Evolutionary conservation across 768 basidiomycete species (phyloP).

Genomic region (Mycena galopus): DNA sequence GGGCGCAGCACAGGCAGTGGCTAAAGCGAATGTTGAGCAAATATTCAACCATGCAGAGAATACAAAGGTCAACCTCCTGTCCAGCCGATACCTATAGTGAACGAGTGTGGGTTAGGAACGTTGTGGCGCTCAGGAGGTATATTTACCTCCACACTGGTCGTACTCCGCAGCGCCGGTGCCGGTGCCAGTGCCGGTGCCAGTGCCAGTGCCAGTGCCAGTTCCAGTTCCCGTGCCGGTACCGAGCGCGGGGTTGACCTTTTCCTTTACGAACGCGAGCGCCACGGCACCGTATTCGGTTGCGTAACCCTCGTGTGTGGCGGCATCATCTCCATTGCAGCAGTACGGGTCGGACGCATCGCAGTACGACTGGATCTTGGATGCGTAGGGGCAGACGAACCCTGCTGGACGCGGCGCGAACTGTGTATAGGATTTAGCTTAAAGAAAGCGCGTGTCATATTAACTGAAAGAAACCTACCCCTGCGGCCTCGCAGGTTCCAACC

Average conservation of each 20-base stretch:
- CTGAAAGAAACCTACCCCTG: constrained; percentile 42
- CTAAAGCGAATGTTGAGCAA: not conserved
- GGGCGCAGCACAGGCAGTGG: constrained; percentile 14
- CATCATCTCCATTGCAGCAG: constrained; percentile 50
- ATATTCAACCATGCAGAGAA: not conserved
- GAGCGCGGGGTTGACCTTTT: constrained; percentile 42
- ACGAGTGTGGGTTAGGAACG: not conserved
- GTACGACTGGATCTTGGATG: constrained; percentile 47
- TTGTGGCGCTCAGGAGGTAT: not conserved
- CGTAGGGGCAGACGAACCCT: constrained; percentile 48
- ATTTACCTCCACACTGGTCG: constrained; percentile 5
- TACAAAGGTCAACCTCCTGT: not conserved
- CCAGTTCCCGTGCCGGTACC: constrained; percentile 35
- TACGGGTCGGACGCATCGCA: constrained; percentile 51
- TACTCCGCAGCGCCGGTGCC: not conserved
- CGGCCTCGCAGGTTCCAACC: constrained; percentile 48
- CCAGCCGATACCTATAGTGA: not conserved
- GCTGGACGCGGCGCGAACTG: constrained; percentile 51
- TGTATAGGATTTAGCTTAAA: not conserved
- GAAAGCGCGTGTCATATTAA: not conserved
- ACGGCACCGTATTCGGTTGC: constrained; percentile 47
- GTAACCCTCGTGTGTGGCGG: constrained; percentile 48
- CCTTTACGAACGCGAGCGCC: constrained; percentile 47
- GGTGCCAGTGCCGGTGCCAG: not conserved
- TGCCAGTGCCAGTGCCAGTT: not conserved